Evolutionary conservation across 2,329 filamentous ascomycete genomes (phyloP).

Genomic region (Pseudocercospora fijiensis): DNA sequence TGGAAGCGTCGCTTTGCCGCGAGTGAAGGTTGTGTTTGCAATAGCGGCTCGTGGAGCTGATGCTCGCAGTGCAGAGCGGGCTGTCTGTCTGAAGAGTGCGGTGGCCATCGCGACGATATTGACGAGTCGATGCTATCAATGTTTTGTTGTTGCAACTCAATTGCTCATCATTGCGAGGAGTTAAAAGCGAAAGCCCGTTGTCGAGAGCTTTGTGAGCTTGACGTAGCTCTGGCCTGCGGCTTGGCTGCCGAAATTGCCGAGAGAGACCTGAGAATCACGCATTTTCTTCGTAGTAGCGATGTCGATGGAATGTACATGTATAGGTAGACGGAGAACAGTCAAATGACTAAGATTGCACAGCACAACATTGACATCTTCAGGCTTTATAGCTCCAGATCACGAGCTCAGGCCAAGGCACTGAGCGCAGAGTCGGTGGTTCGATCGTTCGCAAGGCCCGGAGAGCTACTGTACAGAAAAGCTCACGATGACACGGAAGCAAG

Average conservation of each 20-base stretch:
- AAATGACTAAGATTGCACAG: not conserved
- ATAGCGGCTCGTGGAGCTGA: constrained; percentile 61
- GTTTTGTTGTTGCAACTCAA: not conserved
- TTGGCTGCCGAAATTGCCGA: constrained; percentile 3
- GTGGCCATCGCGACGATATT: constrained; percentile 61
- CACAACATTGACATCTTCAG: not conserved
- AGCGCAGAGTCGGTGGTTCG: not conserved
- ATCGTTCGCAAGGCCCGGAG: not conserved
- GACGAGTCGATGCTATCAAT: not conserved
- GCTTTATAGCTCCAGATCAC: not conserved
- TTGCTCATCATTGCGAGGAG: not conserved
- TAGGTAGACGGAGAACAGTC: not conserved
- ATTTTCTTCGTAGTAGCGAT: not conserved
- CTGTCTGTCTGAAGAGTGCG: constrained; percentile 69
- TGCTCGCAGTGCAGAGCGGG: constrained; percentile 70
- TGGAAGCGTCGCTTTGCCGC: constrained; percentile 88
- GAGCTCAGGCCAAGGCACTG: not conserved
- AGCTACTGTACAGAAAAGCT: not conserved
- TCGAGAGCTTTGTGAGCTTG: constrained; percentile 1
- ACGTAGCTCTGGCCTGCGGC: constrained; percentile 1
- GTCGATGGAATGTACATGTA: not conserved
- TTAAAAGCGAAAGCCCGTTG: not conserved
- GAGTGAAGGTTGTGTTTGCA: constrained; percentile 72
- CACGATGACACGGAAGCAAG: not conserved
- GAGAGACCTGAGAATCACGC: constrained; percentile 6